Percentiles rank a stretch among this genome's conserved stretches.
phyloP scores from a whole-genome alignment of 306 rosid species.

The Cajanus cajan region DNA sequence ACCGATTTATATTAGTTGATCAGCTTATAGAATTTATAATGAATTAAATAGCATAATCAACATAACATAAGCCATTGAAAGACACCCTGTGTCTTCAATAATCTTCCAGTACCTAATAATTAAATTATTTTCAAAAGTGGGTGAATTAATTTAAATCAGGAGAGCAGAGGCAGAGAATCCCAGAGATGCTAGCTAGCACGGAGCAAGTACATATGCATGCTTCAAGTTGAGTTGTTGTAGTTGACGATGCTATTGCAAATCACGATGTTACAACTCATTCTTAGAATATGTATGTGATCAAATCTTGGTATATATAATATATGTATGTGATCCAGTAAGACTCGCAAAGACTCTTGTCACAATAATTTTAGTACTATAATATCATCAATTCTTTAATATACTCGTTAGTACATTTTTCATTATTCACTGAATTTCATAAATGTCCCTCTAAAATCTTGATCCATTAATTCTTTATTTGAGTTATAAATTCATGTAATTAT shows the following conservation, averaged over 20 bases:
- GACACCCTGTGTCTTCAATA: not conserved
- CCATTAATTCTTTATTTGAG: not conserved
- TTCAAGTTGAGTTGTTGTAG: slow-evolving; percentile 19
- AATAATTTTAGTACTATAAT: not conserved
- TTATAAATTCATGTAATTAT: too few relatives aligned
- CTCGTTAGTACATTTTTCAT: not conserved
- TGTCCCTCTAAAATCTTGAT: not conserved
- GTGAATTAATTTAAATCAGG: not conserved
- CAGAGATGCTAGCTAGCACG: not conserved
- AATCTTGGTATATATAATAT: not conserved
- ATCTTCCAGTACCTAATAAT: not conserved
- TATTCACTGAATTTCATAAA: not conserved
- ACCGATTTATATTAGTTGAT: too few relatives aligned
- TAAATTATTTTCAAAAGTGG: slow-evolving; percentile 10
- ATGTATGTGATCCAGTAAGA: not conserved
- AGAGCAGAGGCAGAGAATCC: not conserved
- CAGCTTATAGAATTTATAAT: too few relatives aligned
- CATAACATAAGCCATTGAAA: not conserved
- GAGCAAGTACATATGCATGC: slow-evolving; percentile 13
- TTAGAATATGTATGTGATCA: not conserved
- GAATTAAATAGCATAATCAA: not conserved
- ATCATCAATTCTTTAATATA: not conserved
- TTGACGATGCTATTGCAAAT: not conserved
- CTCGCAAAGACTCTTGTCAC: not conserved
- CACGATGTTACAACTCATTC: not conserved